Base-by-base conservation (phyloP, 352 stramenopile genomes). In the Phytophthora parvispora region DNA sequence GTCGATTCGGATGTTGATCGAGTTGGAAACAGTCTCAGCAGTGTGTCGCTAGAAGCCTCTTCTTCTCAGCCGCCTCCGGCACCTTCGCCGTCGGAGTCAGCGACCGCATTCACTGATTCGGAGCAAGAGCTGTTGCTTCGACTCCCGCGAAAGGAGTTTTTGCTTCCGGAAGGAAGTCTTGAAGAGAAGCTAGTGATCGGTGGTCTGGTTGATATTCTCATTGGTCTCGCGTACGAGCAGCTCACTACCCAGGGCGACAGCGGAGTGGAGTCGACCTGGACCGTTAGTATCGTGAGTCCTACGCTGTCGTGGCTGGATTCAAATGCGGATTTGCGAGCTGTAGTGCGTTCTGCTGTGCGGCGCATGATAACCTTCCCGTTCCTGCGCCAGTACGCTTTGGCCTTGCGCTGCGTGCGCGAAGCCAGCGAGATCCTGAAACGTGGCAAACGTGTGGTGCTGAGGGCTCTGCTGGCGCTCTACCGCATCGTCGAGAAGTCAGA, bases 221-320 rank as follows among this genome's bases (percentile, higher is more conserved):
- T 98, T 38, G 94, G 94, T 4, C 99, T 98, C 69, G 87, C 80
- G 6, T 99, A 99, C 76, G 98, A 99, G 60, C 87, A 98, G 49
- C 77, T 99, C 29, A 97, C 91, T 13, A 99, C 94, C 2, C 87
- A 98, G 59, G 97, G 97, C 34, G 98, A 99, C 67, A 90, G 93
- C 52, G 97, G 87, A 9, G 90, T 99, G 6, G 98, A 99, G 81
- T 99, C 97, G 7, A 92, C 96, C 13, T 99, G 97, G 97, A 99
- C 97, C 15, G 90, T 98, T 10, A 97, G 94, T 45, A 99, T 96
- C 68, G 71, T 99, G 24, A 99, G 95, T 56, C 83, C 95, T 25
- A 97, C 93, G 6, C 69, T 99, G 6, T 94, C 89, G 52, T 99
- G 97, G 95, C 77, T 99, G 34, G 95, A 99, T 74, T 78, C 82